Conservation (phyloP, 768 basidiomycete genomes). For the Boletellus sp. region DNA sequence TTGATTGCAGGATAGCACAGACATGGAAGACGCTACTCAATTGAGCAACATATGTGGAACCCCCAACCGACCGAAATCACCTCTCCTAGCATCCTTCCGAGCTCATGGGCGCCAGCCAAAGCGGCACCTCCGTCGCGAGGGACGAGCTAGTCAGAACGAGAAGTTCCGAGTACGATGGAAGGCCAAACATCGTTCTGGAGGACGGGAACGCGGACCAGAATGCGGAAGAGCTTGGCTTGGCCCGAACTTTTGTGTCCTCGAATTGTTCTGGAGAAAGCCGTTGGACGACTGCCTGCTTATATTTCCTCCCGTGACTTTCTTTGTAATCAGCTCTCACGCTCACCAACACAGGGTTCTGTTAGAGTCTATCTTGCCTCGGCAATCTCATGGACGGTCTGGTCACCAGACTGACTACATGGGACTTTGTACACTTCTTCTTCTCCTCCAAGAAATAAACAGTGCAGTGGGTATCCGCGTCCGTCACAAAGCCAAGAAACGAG, state of each 20-base stretch:
- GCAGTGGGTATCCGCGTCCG: no score
- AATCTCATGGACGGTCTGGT: no score
- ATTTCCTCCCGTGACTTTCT: conserved; percentile 30
- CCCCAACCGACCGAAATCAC: conserved; percentile 25
- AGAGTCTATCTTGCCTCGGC: no score
- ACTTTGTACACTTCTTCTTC: no score
- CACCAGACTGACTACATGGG: no score
- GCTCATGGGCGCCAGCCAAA: conserved; percentile 71
- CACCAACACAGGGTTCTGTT: no score
- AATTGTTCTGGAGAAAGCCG: conserved; percentile 55
- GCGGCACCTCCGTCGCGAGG: conserved; percentile 60
- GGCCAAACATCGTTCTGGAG: conserved; percentile 56
- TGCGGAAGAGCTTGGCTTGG: conserved; percentile 75
- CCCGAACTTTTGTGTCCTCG: conserved; percentile 93
- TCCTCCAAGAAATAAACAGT: no score
- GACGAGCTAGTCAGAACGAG: conserved; percentile 45
- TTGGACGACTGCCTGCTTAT: not conserved
- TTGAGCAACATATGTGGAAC: conserved; percentile 31
- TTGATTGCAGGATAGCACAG: not conserved
- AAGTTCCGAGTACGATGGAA: conserved; percentile 30
- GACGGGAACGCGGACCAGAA: conserved; percentile 96
- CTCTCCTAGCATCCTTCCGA: conserved; percentile 36
- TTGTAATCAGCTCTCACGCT: conserved; percentile 43
- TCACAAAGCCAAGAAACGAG: not conserved
- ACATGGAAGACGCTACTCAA: no score